A percentile compares a stretch with the other conserved stretches of the same genome.
Conservation (phyloP, 371 early-diverging fungal genomes). For the Zancudomyces culisetae region DNA sequence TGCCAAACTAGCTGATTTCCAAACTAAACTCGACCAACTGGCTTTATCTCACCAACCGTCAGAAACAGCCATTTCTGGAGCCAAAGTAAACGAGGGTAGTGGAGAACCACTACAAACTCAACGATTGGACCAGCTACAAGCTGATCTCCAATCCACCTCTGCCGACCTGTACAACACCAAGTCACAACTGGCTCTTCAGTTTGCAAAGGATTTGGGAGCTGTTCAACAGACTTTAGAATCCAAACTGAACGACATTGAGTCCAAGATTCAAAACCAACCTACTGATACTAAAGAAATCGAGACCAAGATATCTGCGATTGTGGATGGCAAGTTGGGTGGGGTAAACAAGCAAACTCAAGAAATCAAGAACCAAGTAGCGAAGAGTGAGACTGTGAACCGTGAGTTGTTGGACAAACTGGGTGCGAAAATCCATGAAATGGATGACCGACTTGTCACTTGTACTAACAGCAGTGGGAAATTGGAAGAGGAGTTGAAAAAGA, state of each 20-base stretch:
- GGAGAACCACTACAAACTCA: background rate
- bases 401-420: background rate
- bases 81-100: background rate
- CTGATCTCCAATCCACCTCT: background rate
- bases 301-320: background rate
- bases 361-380: too few relatives aligned
- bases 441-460: background rate
- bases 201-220: background rate
- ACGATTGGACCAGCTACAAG: background rate
- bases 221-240: too few relatives aligned
- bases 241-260: background rate
- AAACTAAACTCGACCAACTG: background rate
- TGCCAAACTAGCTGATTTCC: background rate
- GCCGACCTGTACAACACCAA: background rate
- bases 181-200: background rate
- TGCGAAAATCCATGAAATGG: background rate
- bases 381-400: background rate
- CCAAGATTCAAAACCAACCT: background rate
- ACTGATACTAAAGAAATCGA: too few relatives aligned
- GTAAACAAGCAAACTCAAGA: too few relatives aligned
- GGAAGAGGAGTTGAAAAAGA: background rate
- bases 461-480: too few relatives aligned
- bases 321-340: background rate
- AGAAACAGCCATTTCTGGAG: background rate
- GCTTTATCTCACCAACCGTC: background rate